Conservation (phyloP, 768 basidiomycete genomes). For the Rhizopogon roseolus region DNA sequence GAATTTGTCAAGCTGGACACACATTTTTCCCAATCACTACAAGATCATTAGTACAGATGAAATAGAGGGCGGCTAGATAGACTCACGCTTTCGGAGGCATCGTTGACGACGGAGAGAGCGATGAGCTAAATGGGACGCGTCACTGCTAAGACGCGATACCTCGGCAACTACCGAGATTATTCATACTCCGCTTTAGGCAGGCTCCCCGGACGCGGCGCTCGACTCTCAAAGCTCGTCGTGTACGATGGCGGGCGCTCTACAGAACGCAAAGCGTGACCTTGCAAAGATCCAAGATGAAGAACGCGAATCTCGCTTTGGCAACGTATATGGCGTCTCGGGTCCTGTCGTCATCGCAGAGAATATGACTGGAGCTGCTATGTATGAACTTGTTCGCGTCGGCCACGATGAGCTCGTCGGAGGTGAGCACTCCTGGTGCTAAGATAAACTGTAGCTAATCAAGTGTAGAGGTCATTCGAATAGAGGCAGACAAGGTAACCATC, state of each 20-base stretch:
- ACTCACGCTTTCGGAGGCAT: conserved; percentile 97
- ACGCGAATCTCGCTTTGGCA: conserved; percentile 79
- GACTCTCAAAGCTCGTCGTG: conserved; percentile 6
- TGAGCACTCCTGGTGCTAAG: conserved; percentile 28
- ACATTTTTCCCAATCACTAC: conserved; percentile 99
- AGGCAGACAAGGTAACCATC: conserved; percentile 95
- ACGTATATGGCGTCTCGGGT: conserved; percentile 94
- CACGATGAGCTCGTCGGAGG: conserved; percentile 98
- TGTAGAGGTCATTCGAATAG: conserved; percentile 97
- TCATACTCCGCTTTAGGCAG: conserved; percentile 24
- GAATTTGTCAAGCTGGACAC: conserved; percentile 17
- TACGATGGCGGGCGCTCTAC: conserved; percentile 87
- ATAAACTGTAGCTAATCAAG: conserved; percentile 9
- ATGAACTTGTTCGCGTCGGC: conserved; percentile 96
- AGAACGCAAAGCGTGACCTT: conserved; percentile 85
- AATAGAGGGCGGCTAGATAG: background rate
- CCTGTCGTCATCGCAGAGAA: conserved; percentile 96
- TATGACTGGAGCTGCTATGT: conserved; percentile 95
- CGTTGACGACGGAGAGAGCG: conserved; percentile 23
- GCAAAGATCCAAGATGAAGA: conserved; percentile 90
- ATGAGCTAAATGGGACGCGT: conserved; percentile 30
- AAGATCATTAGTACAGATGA: conserved; percentile 7
- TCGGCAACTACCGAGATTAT: conserved; percentile 21
- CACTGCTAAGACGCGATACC: conserved; percentile 19
- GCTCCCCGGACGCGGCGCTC: conserved; percentile 1